Conservation (phyloP, 495 filamentous ascomycete genomes). For the Aspergillus asperescens region DNA sequence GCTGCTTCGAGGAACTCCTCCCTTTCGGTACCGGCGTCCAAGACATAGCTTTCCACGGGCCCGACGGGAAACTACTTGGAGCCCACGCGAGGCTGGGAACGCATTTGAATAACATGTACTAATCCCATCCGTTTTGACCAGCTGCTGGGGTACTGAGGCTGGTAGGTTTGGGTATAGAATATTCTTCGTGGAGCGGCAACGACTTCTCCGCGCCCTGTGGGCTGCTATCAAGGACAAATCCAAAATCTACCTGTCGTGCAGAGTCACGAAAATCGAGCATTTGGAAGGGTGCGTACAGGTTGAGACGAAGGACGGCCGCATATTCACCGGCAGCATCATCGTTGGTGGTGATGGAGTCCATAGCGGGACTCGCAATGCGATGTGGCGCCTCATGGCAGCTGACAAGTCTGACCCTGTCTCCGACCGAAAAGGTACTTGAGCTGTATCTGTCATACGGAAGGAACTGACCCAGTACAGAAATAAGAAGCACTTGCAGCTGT, state of each 20-base stretch:
- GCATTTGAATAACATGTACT: conserved; percentile 2
- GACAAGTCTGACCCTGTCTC: neutral
- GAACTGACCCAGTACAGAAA: neutral
- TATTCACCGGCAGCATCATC: conserved; percentile 38
- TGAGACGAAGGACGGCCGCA: conserved; percentile 32
- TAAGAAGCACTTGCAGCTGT: conserved; percentile 22
- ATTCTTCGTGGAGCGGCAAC: conserved; percentile 29
- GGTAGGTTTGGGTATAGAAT: conserved; percentile 23
- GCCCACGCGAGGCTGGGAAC: neutral
- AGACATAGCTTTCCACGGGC: neutral
- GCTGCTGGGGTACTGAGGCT: neutral
- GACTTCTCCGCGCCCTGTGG: conserved; percentile 28
- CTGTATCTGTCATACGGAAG: neutral
- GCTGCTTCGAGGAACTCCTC: conserved; percentile 24
- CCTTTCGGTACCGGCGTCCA: neutral
- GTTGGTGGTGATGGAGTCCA: conserved; percentile 50
- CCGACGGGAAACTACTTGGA: neutral
- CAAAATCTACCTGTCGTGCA: conserved; percentile 27
- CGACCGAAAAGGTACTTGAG: neutral
- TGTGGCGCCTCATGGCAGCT: conserved; percentile 28
- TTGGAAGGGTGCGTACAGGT: conserved; percentile 24
- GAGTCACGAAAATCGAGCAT: conserved; percentile 28
- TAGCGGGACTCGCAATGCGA: conserved; percentile 35
- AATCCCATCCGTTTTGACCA: no score
- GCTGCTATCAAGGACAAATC: conserved; percentile 31